These are phyloP conservation scores for Medicago ruthenica DNA, from an alignment of 306 rosid species.

Conservation along the genomic window DNA sequence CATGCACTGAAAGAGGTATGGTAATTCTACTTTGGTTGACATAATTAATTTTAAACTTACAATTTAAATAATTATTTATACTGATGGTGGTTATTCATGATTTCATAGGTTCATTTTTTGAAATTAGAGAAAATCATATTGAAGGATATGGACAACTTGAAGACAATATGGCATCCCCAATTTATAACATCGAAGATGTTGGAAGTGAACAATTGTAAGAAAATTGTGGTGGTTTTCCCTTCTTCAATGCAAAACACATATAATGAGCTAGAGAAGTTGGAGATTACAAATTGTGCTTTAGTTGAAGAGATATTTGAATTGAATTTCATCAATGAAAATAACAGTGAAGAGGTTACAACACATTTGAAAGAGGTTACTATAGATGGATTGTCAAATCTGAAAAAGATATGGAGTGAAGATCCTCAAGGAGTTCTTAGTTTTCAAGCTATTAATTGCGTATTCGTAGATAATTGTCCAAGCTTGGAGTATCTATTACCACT, in stretches of 20 bases:
- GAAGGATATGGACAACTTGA: neutral
- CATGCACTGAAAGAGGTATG: no score
- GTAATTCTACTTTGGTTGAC: no score
- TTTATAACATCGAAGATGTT: neutral
- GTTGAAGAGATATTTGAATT: neutral
- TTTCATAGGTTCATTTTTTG: no score
- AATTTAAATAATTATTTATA: no score
- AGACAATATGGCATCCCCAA: neutral
- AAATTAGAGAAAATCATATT: no score
- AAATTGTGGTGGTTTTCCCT: no score
- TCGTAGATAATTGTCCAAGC: no score
- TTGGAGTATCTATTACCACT: constrained; percentile 16
- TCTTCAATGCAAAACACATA: neutral
- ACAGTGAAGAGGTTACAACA: neutral
- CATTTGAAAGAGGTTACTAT: neutral
- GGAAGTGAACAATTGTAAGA: no score
- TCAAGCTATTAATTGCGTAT: no score
- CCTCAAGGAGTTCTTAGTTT: neutral
- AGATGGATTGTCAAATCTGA: neutral
- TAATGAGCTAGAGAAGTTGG: neutral
- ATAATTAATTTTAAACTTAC: no score
- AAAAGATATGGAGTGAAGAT: constrained; percentile 12
- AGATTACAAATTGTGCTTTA: neutral
- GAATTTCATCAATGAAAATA: neutral
- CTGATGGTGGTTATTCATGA: no score